Conservation (phyloP, 805 yeast genomes). For the Sugiyamaella boreocaroliniensis region DNA sequence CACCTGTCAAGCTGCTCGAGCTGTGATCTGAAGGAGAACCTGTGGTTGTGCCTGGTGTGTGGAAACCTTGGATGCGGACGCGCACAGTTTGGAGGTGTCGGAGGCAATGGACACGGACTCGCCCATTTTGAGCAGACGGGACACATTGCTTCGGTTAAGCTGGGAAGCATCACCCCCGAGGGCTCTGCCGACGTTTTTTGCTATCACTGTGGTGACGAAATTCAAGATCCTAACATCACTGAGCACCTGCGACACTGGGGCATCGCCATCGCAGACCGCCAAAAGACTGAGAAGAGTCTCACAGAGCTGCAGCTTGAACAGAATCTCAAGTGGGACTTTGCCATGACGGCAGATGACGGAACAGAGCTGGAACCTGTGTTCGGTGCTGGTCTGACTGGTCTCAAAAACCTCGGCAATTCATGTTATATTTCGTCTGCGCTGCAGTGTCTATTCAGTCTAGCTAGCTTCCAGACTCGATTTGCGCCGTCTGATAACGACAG, state of each 20-base stretch:
- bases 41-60: slow-evolving; percentile 91
- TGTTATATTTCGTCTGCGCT: slow-evolving; percentile 81
- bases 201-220: slow-evolving; percentile 83
- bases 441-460: slow-evolving; percentile 55
- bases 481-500: background rate
- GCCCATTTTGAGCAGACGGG: slow-evolving; percentile 51
- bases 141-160: slow-evolving; percentile 82
- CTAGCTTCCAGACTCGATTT: slow-evolving; percentile 29
- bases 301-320: slow-evolving; percentile 90
- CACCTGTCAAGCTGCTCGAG: slow-evolving; percentile 28
- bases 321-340: slow-evolving; percentile 88
- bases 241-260: slow-evolving; percentile 51
- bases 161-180: slow-evolving; percentile 78
- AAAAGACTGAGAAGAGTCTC: slow-evolving; percentile 80
- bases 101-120: slow-evolving; percentile 92
- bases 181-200: slow-evolving; percentile 80
- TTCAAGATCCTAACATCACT: slow-evolving; percentile 56
- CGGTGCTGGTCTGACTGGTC: slow-evolving; percentile 76
- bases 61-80: slow-evolving; percentile 95
- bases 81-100: slow-evolving; percentile 84
- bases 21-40: slow-evolving; percentile 56
- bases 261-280: slow-evolving; percentile 48
- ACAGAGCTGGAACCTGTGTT: slow-evolving; percentile 53
- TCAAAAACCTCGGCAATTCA: slow-evolving; percentile 86
- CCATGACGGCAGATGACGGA: slow-evolving; percentile 67